Conservation (phyloP, 306 rosid species). For the Trifolium fragiferum region DNA sequence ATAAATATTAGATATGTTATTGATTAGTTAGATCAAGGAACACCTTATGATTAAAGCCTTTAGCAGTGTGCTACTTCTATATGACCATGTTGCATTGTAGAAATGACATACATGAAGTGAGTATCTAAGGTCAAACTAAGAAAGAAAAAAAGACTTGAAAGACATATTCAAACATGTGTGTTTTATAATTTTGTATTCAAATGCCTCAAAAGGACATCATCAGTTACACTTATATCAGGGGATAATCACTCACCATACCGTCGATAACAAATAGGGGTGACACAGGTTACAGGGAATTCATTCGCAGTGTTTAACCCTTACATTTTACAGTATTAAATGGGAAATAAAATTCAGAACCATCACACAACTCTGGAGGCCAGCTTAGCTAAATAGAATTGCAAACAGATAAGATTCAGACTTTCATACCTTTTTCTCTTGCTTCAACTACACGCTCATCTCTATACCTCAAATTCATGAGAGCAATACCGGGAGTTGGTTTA, state of each 20-base stretch:
- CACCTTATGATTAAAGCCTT: not conserved
- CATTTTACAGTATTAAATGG: slow-evolving; percentile 28
- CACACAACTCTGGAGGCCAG: slow-evolving; percentile 37
- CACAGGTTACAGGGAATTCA: not conserved
- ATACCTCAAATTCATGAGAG: slow-evolving; percentile 95
- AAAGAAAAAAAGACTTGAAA: not conserved
- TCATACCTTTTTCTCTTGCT: slow-evolving; percentile 75
- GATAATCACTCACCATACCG: not conserved
- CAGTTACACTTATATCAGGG: not conserved
- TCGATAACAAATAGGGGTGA: not conserved
- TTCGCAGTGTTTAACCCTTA: slow-evolving; percentile 2
- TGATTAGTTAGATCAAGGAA: slow-evolving; percentile 25
- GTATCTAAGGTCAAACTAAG: slow-evolving; percentile 7
- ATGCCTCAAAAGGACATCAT: slow-evolving; percentile 18
- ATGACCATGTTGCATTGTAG: slow-evolving; percentile 18
- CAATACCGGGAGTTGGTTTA: slow-evolving; percentile 96
- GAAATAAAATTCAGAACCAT: slow-evolving; percentile 5
- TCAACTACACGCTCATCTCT: slow-evolving; percentile 87
- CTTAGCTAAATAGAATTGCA: slow-evolving; percentile 26
- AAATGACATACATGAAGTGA: not conserved
- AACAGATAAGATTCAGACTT: slow-evolving; percentile 39
- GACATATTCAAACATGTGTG: not conserved
- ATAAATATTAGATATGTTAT: no score
- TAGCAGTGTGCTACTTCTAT: not conserved
- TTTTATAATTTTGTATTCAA: slow-evolving; percentile 7